These are phyloP conservation scores for Lenwebbia sp. DNA, from an alignment of 345 rosid species.

Conservation along the genomic window DNA sequence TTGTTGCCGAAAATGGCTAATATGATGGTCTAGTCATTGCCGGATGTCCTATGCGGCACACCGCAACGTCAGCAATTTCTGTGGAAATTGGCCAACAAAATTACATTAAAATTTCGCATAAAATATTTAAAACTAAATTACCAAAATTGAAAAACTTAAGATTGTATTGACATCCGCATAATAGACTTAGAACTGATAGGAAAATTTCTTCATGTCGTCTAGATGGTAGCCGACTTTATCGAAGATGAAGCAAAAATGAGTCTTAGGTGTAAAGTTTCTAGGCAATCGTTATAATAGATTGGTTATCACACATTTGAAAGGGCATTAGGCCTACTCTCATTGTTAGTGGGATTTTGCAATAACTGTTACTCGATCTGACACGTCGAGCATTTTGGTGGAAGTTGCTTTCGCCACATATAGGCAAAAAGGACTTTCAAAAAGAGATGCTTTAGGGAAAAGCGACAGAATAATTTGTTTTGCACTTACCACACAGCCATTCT, in stretches of 20 bases:
- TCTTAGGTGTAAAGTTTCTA: background rate
- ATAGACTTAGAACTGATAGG: accelerated
- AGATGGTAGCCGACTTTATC: background rate
- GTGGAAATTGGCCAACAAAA: background rate
- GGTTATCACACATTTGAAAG: too few relatives aligned
- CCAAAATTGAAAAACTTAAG: background rate
- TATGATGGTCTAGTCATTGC: accelerated
- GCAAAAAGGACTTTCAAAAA: background rate
- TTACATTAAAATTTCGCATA: background rate
- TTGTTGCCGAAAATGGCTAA: background rate
- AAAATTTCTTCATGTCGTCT: background rate
- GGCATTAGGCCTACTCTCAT: background rate
- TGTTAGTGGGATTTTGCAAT: background rate
- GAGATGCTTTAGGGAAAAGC: background rate
- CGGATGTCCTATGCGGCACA: accelerated
- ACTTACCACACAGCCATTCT: background rate
- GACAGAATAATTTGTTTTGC: background rate
- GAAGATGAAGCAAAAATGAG: background rate
- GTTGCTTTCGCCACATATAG: background rate
- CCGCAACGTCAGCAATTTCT: accelerated
- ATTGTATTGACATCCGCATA: background rate
- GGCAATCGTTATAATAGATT: background rate
- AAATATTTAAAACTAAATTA: background rate
- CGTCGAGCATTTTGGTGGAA: background rate
- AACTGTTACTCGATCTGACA: background rate